Evolutionary conservation across 1,284 basidiomycete species (phyloP).

Genomic region (Leccinum cinnamomeum): DNA sequence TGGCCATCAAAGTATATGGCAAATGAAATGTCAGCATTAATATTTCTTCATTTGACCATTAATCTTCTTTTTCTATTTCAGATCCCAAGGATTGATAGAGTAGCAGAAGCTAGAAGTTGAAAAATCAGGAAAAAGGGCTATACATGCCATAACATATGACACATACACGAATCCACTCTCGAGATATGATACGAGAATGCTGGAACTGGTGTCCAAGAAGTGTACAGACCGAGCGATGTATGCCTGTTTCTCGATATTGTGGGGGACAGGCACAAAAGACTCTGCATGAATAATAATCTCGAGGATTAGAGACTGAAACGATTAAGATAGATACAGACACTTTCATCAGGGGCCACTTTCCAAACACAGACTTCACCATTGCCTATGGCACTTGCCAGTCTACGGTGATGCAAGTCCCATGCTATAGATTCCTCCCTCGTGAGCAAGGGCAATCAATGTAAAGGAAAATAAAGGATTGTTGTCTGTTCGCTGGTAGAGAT

Average conservation of each 20-base stretch:
- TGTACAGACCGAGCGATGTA: background rate
- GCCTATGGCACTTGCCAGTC: background rate
- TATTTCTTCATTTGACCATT: background rate
- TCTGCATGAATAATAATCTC: background rate
- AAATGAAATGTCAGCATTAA: background rate
- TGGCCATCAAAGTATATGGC: too few species aligned
- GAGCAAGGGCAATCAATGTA: background rate
- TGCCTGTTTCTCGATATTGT: background rate
- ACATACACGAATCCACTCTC: slow-evolving; percentile 2
- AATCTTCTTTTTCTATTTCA: slow-evolving; percentile 5
- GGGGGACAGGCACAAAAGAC: background rate
- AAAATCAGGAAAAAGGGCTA: background rate
- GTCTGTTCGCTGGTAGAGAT: background rate
- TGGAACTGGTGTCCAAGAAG: background rate
- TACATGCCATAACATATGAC: background rate
- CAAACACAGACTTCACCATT: background rate
- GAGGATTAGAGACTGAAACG: background rate
- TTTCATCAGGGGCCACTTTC: background rate
- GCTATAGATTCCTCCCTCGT: background rate
- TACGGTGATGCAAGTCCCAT: background rate
- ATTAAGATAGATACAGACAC: background rate
- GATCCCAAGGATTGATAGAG: background rate
- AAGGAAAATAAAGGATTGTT: background rate
- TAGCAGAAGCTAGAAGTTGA: background rate
- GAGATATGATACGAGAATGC: background rate